Base-by-base conservation (phyloP, 2,329 filamentous ascomycete genomes). In the Esteya vermicola region DNA sequence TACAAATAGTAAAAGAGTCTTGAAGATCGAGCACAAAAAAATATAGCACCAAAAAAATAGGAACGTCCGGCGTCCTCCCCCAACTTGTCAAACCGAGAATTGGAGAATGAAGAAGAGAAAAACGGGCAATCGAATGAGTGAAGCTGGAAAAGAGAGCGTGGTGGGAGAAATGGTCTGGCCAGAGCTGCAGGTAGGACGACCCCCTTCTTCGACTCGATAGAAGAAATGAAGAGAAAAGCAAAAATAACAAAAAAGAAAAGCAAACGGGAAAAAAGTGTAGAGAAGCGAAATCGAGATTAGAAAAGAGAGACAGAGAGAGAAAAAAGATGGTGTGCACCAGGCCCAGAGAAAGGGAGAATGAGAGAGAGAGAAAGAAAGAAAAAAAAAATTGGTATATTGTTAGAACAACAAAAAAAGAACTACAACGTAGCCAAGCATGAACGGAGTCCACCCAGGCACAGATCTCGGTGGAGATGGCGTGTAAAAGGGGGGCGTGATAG, bases 21-120 rank as follows among this genome's bases (percentile, higher is more conserved):
- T n/a, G n/a, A n/a, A n/a, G n/a, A n/a, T n/a, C n/a, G n/a, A n/a
- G 7, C 9, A 18, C 6, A 9, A 16, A 16, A 4, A 20, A 36
- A 9, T 16, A 19, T 14, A 6, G 21, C n/a, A 20, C 9, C 6
- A 34, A n/a, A n/a, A n/a, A n/a, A n/a, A n/a, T n/a, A n/a, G n/a
- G n/a, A 39, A 46, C 39, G 42, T 16, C 44, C 41, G 41, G 41
- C 41, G 44, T 43, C 41, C n/a, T n/a, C n/a, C n/a, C n/a, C n/a
- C n/a, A n/a, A n/a, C n/a, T n/a, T n/a, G n/a, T n/a, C n/a, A n/a
- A n/a, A n/a, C n/a, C n/a, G n/a, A n/a, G n/a, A n/a, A n/a, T n/a
- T n/a, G n/a, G n/a, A n/a, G n/a, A n/a, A n/a, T n/a, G n/a, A n/a
- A n/a, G n/a, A n/a, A n/a, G n/a, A n/a, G n/a, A n/a, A n/a, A n/a